Evolutionary conservation across 371 early-diverging fungal species (phyloP).

Genomic region (Apophysomyces trapeziformis): DNA sequence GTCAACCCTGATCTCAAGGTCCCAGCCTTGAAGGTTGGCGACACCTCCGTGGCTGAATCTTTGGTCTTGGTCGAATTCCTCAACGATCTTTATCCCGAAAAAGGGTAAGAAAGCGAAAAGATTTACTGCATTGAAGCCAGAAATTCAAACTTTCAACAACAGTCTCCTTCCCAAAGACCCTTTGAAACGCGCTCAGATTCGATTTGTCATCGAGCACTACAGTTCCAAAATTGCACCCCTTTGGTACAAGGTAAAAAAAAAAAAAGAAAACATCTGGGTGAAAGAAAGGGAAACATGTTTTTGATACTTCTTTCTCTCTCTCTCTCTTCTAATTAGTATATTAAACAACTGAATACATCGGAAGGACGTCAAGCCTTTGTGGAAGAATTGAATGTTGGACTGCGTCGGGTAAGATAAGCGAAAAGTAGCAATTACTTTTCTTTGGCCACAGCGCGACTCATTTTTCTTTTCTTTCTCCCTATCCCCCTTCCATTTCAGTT

Average conservation of each 20-base stretch:
- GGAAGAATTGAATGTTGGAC: not conserved
- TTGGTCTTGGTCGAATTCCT: conserved; percentile 56
- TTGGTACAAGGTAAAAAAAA: conserved; percentile 29
- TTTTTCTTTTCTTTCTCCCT: not conserved
- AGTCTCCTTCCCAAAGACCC: conserved; percentile 51
- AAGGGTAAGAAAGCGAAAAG: conserved; percentile 39
- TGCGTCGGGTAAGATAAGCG: conserved; percentile 1
- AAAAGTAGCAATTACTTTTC: not conserved
- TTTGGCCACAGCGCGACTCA: not conserved
- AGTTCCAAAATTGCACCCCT: conserved; percentile 35
- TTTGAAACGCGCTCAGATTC: conserved; percentile 49
- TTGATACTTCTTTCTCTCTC: not conserved
- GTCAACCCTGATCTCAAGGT: conserved; percentile 58
- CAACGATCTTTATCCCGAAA: conserved; percentile 51
- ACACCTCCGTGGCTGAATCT: conserved; percentile 51
- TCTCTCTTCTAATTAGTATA: too few species aligned
- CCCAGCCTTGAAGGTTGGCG: conserved; percentile 48
- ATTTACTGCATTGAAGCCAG: not conserved
- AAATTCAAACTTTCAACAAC: not conserved
- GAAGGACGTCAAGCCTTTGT: conserved; percentile 9
- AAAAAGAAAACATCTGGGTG: not conserved
- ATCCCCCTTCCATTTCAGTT: conserved; percentile 12
- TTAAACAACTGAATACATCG: not conserved
- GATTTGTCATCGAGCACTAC: conserved; percentile 63
- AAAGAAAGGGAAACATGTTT: not conserved